Conservation (phyloP, 179 eudicot genomes). For the Gypsophila paniculata region DNA sequence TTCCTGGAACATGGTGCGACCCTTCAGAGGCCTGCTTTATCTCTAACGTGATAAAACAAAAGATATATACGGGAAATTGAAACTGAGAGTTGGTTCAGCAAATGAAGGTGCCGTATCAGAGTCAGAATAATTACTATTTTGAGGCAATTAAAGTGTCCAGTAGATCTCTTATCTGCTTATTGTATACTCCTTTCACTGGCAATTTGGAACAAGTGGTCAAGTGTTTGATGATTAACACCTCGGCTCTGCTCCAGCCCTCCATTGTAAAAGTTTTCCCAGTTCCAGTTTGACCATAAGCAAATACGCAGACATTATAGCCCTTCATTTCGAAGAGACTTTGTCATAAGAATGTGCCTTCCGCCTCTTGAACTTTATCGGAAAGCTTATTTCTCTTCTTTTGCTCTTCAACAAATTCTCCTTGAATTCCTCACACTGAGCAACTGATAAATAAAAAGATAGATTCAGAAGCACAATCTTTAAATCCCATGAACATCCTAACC, state of each 20-base stretch:
- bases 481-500: too few species aligned
- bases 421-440: conserved; percentile 83
- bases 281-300: conserved; percentile 98
- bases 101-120: background rate
- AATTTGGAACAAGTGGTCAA: conserved; percentile 71
- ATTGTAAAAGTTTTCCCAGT: conserved; percentile 96
- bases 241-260: conserved; percentile 83
- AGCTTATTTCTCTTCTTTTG: conserved; percentile 84
- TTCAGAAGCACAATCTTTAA: conserved; percentile 9
- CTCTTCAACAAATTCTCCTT: conserved; percentile 85
- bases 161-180: conserved; percentile 90
- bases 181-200: conserved; percentile 76
- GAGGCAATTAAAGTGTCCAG: conserved; percentile 57
- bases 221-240: conserved; percentile 89
- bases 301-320: conserved; percentile 89
- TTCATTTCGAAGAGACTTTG: too few species aligned
- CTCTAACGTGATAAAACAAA: conserved; percentile 56
- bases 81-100: too few species aligned
- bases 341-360: conserved; percentile 57
- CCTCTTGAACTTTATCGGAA: conserved; percentile 77
- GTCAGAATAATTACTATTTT: conserved; percentile 47
- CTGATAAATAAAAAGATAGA: conserved; percentile 32
- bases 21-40: conserved; percentile 91
- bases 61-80: too few species aligned
- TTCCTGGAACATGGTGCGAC: conserved; percentile 76